Evolutionary conservation across 2,329 filamentous ascomycete species (phyloP).

Genomic region (Acarospora socialis): DNA sequence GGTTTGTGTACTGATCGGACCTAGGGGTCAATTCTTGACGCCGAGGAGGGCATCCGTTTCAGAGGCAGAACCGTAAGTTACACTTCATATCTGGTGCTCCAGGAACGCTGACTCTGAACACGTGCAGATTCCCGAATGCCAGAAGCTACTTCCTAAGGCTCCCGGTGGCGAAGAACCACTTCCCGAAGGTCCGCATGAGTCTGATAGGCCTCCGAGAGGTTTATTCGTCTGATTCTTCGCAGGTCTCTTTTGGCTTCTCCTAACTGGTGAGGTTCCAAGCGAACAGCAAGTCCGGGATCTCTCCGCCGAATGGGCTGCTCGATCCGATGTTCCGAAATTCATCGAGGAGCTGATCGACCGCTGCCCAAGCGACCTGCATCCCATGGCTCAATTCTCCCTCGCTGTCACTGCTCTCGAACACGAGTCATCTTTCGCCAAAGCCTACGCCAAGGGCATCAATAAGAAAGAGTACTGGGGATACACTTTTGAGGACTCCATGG

Average conservation of each 20-base stretch:
- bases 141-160: constrained; percentile 92
- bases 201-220: background rate
- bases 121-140: constrained; percentile 79
- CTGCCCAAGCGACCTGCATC: constrained; percentile 96
- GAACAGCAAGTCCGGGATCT: constrained; percentile 98
- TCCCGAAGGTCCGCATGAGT: constrained; percentile 56
- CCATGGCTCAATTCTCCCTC: constrained; percentile 98
- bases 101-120: constrained; percentile 14
- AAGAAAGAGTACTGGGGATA: constrained; percentile 99
- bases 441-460: constrained; percentile 96
- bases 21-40: constrained; percentile 81
- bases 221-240: constrained; percentile 12
- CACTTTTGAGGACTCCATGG: constrained; percentile 99
- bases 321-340: constrained; percentile 93
- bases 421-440: constrained; percentile 94
- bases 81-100: constrained; percentile 12
- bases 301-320: constrained; percentile 96
- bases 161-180: constrained; percentile 93
- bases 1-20: constrained; percentile 9
- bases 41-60: constrained; percentile 99
- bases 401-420: constrained; percentile 97
- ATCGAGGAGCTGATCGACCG: constrained; percentile 99
- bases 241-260: constrained; percentile 98
- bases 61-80: constrained; percentile 70
- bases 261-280: constrained; percentile 92